Base-by-base conservation (phyloP, 805 yeast genomes). In the Yamadazyma sp. region DNA sequence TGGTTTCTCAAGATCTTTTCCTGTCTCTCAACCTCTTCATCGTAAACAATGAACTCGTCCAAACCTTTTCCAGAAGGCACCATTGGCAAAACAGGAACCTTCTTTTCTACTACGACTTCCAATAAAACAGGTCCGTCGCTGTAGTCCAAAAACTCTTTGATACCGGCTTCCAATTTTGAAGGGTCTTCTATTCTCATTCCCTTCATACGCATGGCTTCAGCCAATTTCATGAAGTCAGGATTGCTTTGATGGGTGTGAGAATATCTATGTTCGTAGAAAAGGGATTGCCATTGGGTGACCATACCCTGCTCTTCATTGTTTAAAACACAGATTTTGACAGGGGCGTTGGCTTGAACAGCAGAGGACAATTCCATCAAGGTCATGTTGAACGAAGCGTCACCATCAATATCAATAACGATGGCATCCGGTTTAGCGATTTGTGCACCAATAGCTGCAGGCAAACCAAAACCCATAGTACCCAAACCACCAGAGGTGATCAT, bases 231-330 rank as follows among this genome's bases (percentile, higher is more conserved):
- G 60, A 90, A 93, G 66, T 93, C 84, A 40, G 99, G 99, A 65
- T 93, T 93, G 42, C 76, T 60, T 71, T 93, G 99, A 69, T 93
- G 98, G 16, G 99, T 91, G 67, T 93, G 98, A n/a, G 97, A 77
- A 64, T 87, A 93, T 68, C 99, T 81, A 67, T 91, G 91, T 64
- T 91, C 95, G 68, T 93, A 93, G 74, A 93, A 93, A 45, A 93
- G 71, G 9, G 96, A 84, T 72, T 93, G 99, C 99, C 99, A 93
- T 67, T 93, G 99, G 10, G 98, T 91, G 40, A 93, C 99, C 99
- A 93, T 93, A 60, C 99, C 99, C 72, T 93, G 99, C 71, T 93
- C 99, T 71, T 91, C 98, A 64, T 93, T 93, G 69, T 93, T 93
- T 59, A 93, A 73, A 40, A 93, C 82, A 61, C 88, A 74, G 44